Base-by-base conservation (phyloP, 495 filamentous ascomycete genomes). In the Neurospora sp. region DNA sequence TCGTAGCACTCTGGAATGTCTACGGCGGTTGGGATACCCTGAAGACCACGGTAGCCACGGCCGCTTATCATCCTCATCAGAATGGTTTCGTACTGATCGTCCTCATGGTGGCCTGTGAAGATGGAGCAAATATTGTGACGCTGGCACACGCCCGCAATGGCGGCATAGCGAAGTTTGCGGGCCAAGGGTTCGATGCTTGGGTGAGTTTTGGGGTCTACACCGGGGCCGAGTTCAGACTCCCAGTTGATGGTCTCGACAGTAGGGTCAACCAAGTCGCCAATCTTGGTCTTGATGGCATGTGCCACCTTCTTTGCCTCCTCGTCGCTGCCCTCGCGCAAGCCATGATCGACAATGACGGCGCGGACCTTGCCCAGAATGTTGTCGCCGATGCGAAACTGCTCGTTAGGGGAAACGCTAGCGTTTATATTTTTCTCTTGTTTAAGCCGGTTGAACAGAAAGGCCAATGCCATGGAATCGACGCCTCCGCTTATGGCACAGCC, bases 381-480 rank as follows among this genome's bases (percentile, higher is more conserved):
- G 73, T 84, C 82, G 14, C 77, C 77, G 27, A 86, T 71, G 69
- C 40, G 80, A 73, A 83, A 77, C 23, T 35, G 27, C 27, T 31
- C 54, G 23, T 31, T 35, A 18, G 54, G 12, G 27, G 54, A 37
- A 18, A 31, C 23, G 39, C 73, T 54, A 23, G 46, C n/a, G 46
- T 23, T 54, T 12, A 54, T 2, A 70, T 11, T 62, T 31, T 39
- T 76, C 60, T 72, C 6, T 75, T 73, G 37, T 74, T 73, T 79
- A 35, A 78, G 44, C 16, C 85, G 81, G 46, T 79, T 80, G 75
- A 90, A 94, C n/a, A 98, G 86, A 73, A 83, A 87, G 54, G 94
- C 93, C 44, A 99, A 84, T 27, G 95, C 95, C 94, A 97, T 99
- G 5, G 96, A 98, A 78, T 99, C 96, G 16, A 96, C 92, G 18